Evolutionary conservation across 192 early-diverging fungal genomes (phyloP).

Genomic region (Coemansia sp.): DNA sequence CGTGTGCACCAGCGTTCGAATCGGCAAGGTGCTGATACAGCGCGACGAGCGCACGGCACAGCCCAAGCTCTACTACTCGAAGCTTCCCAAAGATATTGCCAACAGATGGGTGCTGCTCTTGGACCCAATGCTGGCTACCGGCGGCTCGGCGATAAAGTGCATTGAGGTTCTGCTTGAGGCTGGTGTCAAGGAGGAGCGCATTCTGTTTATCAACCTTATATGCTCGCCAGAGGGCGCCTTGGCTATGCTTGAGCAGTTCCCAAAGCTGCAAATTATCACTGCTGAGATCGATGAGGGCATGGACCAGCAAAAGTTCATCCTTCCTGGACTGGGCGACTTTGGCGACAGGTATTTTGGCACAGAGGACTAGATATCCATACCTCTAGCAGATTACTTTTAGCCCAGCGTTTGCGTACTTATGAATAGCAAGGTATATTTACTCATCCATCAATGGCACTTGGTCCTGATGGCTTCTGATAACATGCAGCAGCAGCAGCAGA

Average conservation of each 20-base stretch:
- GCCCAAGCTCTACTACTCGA: conserved; percentile 90
- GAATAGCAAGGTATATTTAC: too few species aligned
- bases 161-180: conserved; percentile 83
- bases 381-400: background rate
- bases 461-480: background rate
- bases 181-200: conserved; percentile 79
- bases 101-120: conserved; percentile 80
- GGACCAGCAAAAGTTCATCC: conserved; percentile 80
- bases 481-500: background rate
- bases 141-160: conserved; percentile 90
- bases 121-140: conserved; percentile 97
- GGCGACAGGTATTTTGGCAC: conserved; percentile 89
- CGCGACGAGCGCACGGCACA: conserved; percentile 90
- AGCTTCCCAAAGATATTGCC: conserved; percentile 84
- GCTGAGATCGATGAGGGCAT: conserved; percentile 82
- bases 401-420: background rate
- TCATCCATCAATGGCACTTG: background rate
- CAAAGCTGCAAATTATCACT: conserved; percentile 82
- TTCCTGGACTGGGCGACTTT: conserved; percentile 91
- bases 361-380: conserved; percentile 38
- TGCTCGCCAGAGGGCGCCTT: conserved; percentile 81
- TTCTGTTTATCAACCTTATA: conserved; percentile 91
- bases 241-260: conserved; percentile 67
- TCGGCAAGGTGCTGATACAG: conserved; percentile 95
- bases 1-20: conserved; percentile 83